A percentile compares a stretch with the other conserved stretches of the same genome.
Conservation (phyloP, 208 protist genomes). For the Plasmodiophora brassicae region DNA sequence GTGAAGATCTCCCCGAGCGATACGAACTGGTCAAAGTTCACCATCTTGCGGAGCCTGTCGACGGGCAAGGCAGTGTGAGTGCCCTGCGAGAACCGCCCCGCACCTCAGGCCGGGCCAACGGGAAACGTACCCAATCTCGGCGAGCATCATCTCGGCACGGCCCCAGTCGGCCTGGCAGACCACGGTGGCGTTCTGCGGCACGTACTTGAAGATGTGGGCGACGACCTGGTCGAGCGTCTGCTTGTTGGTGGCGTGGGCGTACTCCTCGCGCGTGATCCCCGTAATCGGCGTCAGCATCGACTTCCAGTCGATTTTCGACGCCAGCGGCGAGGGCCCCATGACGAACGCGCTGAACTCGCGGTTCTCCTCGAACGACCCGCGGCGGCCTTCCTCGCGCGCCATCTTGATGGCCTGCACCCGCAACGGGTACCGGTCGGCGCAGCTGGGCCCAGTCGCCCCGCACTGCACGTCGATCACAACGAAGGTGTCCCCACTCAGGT, state of each 20-base stretch:
- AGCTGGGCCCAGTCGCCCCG: not conserved
- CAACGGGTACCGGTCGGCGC: not conserved
- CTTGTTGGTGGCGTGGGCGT: not conserved
- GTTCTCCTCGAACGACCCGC: not conserved
- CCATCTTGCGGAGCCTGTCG: not conserved
- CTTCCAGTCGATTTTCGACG: not conserved
- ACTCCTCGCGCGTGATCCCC: not conserved
- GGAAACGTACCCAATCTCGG: not conserved
- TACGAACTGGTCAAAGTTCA: not conserved
- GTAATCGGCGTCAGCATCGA: slow-evolving; percentile 9
- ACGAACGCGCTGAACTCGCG: not conserved
- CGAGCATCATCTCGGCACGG: not conserved
- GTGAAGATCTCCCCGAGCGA: slow-evolving; percentile 6
- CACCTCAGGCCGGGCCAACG: not conserved
- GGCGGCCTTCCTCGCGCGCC: not conserved
- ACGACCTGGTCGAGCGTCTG: not conserved
- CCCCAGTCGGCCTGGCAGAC: slow-evolving; percentile 1
- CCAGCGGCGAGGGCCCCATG: not conserved
- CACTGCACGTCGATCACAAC: slow-evolving; percentile 18
- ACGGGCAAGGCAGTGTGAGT: not conserved
- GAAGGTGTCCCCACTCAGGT: too few species aligned
- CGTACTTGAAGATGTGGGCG: not conserved
- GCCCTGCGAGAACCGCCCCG: not conserved
- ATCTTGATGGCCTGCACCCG: slow-evolving; percentile 27
- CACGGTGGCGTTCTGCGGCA: not conserved